These are phyloP conservation scores for Stromatinia cepivora DNA, from an alignment of 2,329 filamentous ascomycete species.

Conservation along the genomic window DNA sequence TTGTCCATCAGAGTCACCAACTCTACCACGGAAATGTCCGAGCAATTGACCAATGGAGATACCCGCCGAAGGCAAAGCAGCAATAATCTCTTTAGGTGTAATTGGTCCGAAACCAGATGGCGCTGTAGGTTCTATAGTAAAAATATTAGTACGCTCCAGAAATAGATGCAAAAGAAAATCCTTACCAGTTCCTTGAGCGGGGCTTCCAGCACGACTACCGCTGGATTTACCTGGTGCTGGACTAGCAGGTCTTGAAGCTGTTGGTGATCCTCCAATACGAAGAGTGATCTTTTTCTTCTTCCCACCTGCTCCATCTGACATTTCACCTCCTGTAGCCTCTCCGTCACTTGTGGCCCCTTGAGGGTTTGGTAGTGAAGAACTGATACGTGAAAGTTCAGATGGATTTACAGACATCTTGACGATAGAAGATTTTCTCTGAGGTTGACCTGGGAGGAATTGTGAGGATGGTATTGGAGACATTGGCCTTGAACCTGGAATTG, in stretches of 20 bases:
- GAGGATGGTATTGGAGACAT: conserved; percentile 35
- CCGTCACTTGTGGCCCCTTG: conserved; percentile 64
- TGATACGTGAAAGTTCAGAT: conserved; percentile 38
- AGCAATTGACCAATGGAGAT: conserved; percentile 57
- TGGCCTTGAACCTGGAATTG: conserved; percentile 47
- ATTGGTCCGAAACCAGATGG: conserved; percentile 41
- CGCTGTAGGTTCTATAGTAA: conserved; percentile 24
- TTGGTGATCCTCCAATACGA: conserved; percentile 49
- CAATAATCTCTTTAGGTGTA: conserved; percentile 55
- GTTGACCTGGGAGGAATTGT: conserved; percentile 30
- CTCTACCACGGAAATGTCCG: conserved; percentile 53
- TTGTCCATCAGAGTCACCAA: conserved; percentile 52
- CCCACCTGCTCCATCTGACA: conserved; percentile 55
- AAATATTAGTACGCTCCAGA: not conserved
- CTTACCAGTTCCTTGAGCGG: conserved; percentile 31
- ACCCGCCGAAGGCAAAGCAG: conserved; percentile 53
- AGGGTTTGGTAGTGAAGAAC: conserved; percentile 35
- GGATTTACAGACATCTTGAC: conserved; percentile 37
- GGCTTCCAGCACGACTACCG: conserved; percentile 40
- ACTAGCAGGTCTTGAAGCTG: conserved; percentile 62
- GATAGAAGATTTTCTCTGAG: conserved; percentile 38
- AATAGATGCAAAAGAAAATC: not conserved
- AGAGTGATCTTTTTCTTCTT: conserved; percentile 59
- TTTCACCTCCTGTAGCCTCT: conserved; percentile 68
- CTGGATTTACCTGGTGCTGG: conserved; percentile 45